Conservation (phyloP, 2,329 filamentous ascomycete species). For the Sarocladium strictum region DNA sequence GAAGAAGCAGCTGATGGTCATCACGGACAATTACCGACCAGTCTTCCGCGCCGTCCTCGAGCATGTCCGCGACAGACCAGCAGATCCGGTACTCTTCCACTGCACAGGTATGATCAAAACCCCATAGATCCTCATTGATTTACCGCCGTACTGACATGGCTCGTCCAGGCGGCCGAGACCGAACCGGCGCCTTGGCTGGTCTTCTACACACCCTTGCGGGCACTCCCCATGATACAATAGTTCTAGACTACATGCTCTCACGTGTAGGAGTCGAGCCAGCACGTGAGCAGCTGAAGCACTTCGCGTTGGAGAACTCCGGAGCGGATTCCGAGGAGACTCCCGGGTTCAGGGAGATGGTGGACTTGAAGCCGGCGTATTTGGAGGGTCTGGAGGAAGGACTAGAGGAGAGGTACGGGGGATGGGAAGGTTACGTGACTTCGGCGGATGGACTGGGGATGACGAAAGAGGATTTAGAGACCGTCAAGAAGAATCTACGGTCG, state of each 20-base stretch:
- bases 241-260: constrained; percentile 48
- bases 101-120: constrained; percentile 42
- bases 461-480: constrained; percentile 35
- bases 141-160: neutral
- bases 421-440: constrained; percentile 39
- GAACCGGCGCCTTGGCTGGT: constrained; percentile 45
- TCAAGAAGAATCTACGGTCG: constrained; percentile 39
- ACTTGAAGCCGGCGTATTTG: constrained; percentile 38
- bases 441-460: constrained; percentile 37
- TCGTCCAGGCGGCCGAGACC: constrained; percentile 43
- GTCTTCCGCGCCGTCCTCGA: constrained; percentile 39
- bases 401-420: constrained; percentile 39
- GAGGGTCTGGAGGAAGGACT: constrained; percentile 38
- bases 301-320: constrained; percentile 32
- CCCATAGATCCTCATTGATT: too few relatives aligned
- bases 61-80: constrained; percentile 39
- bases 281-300: constrained; percentile 39
- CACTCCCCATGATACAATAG: constrained; percentile 33
- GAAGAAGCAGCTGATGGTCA: constrained; percentile 39
- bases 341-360: constrained; percentile 43
- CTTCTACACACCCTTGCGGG: constrained; percentile 46
- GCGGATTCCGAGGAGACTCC: constrained; percentile 32
- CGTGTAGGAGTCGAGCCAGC: constrained; percentile 47
- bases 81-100: constrained; percentile 44
- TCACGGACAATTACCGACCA: constrained; percentile 35